Base-by-base conservation (phyloP, 169 alveolate genomes). In the Plasmodium gallinaceum region DNA sequence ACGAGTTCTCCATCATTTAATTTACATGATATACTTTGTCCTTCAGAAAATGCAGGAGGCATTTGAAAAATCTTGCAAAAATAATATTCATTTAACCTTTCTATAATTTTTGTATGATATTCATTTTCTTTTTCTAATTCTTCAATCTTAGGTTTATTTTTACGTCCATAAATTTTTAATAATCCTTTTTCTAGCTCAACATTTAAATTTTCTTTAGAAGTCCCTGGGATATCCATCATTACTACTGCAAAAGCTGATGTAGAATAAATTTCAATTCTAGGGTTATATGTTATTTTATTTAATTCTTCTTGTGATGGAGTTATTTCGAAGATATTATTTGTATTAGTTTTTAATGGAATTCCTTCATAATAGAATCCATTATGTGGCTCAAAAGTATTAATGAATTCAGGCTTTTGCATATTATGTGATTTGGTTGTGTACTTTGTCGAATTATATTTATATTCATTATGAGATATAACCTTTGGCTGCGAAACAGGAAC, bases 11-110 rank as follows among this genome's bases (percentile, higher is more conserved):
- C 91, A 61, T 83, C 74, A 16, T 61, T 69, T 48, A 83, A 22
- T 32, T 22, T 83, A 42, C 91, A 83, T 57, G 91, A 83, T 68
- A 83, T 83, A 42, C 58, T 83, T 24, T 83, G 91, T 39, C 85
- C 91, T 7, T 83, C 80, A 0, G 86, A 83, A 58, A 83, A 83
- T 8, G 83, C 85, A 18, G 85, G 91, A 9, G 91, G 91, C 91
- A 83, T 83, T 60, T 83, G 91, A 20, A 69, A 83, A 24, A 58
- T 70, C 61, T 83, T 83, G 72, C 85, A 83, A 37, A 83, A 83
- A 46, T 66, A 83, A 20, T 83, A 83, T 51, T 83, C 91, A 24
- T 43, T 61, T 10, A 83, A 62, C 57, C 91, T 68, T 70, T 83
- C 91, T 54, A 83, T 70, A 51, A 83, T 83, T 83, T 83, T 83